Evolutionary conservation across 2,329 filamentous ascomycete species (phyloP).

Genomic region (Ilyonectria robusta): DNA sequence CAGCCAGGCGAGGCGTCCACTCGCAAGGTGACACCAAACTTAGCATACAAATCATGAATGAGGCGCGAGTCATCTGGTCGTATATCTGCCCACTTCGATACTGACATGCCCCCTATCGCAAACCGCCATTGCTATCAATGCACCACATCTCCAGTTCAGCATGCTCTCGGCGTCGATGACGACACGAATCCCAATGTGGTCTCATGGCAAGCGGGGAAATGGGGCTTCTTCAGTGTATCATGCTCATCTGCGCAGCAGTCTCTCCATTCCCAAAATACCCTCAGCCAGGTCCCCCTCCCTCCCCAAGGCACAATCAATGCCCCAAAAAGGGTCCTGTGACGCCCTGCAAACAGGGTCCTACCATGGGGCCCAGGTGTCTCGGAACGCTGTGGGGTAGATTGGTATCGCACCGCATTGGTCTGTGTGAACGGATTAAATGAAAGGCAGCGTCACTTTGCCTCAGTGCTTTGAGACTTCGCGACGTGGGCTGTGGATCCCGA

Average conservation of each 20-base stretch:
- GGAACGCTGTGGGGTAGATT: constrained; percentile 41
- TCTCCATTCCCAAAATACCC: constrained; percentile 26
- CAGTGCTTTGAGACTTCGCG: constrained; percentile 25
- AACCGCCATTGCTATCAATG: not conserved
- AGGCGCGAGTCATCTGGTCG: constrained; percentile 21
- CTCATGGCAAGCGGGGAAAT: constrained; percentile 32
- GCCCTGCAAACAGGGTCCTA: constrained; percentile 21
- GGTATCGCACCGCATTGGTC: constrained; percentile 38
- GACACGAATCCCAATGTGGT: constrained; percentile 31
- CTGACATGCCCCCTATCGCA: constrained; percentile 1
- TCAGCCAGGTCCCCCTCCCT: constrained; percentile 20
- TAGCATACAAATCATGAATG: not conserved
- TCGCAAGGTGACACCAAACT: not conserved
- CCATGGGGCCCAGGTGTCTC: constrained; percentile 28
- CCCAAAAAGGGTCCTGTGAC: constrained; percentile 39
- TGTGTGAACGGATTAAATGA: constrained; percentile 23
- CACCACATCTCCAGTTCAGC: constrained; percentile 11
- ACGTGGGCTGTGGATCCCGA: constrained; percentile 10
- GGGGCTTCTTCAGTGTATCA: constrained; percentile 9
- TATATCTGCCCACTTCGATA: constrained; percentile 20
- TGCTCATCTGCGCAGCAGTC: not conserved
- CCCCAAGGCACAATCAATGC: not conserved
- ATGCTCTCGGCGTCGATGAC: constrained; percentile 22
- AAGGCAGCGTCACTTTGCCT: constrained; percentile 12
- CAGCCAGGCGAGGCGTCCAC: not conserved